Evolutionary conservation across 768 basidiomycete genomes (phyloP).

Genomic region (Hygrophoropsis aurantiaca): DNA sequence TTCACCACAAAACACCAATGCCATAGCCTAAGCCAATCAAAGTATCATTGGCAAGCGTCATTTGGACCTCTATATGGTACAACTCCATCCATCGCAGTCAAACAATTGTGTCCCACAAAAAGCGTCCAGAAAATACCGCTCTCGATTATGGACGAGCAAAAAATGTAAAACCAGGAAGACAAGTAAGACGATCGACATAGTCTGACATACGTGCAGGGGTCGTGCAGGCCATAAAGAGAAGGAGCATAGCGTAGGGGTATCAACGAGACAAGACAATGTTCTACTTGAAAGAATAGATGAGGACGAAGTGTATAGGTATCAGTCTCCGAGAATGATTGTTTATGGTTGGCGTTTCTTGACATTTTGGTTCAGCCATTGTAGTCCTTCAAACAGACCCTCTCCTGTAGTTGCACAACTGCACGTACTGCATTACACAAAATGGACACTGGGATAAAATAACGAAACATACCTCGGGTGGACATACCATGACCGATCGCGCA

Average conservation of each 20-base stretch:
- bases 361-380: slow-evolving; percentile 97
- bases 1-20: too few relatives aligned
- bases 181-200: slow-evolving; percentile 26
- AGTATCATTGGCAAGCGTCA: too few relatives aligned
- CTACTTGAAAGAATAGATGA: slow-evolving; percentile 19
- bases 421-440: background rate
- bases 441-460: background rate
- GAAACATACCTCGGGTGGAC: slow-evolving; percentile 89
- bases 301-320: slow-evolving; percentile 21
- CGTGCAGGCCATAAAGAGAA: slow-evolving; percentile 35
- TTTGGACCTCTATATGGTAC: too few relatives aligned
- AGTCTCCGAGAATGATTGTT: slow-evolving; percentile 21
- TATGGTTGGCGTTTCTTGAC: slow-evolving; percentile 89
- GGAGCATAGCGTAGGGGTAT: slow-evolving; percentile 35
- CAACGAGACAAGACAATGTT: slow-evolving; percentile 20
- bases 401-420: slow-evolving; percentile 92
- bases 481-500: slow-evolving; percentile 99
- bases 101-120: too few relatives aligned
- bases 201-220: slow-evolving; percentile 35
- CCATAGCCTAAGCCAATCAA: too few relatives aligned
- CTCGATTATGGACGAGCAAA: slow-evolving; percentile 5
- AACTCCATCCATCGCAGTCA: too few relatives aligned
- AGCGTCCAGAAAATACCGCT: too few relatives aligned
- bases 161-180: slow-evolving; percentile 19
- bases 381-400: slow-evolving; percentile 94